Evolutionary conservation across 2,329 filamentous ascomycete genomes (phyloP).

Genomic region (Aspergillus quadricinctus): DNA sequence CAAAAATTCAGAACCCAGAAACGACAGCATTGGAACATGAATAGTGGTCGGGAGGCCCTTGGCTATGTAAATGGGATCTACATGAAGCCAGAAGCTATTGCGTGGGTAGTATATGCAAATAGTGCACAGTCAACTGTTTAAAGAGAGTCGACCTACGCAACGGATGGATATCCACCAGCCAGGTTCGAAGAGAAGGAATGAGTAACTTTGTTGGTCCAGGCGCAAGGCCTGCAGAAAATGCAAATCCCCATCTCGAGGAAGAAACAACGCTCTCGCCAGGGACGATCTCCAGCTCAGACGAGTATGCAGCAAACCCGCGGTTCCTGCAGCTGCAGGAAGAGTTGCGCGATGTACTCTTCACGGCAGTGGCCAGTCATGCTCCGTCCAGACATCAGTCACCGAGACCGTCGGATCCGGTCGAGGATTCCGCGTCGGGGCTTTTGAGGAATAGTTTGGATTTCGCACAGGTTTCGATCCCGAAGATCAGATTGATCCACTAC

Average conservation of each 20-base stretch:
- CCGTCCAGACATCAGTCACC: conserved; percentile 34
- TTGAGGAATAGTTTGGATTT: conserved; percentile 18
- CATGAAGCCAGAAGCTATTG: neutral
- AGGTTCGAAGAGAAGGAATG: neutral
- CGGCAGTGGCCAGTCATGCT: conserved; percentile 39
- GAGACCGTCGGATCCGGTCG: conserved; percentile 20
- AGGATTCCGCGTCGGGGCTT: conserved; percentile 2
- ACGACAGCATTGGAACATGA: neutral
- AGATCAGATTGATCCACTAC: conserved; percentile 34
- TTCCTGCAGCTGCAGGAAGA: conserved; percentile 44
- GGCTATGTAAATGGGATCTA: neutral
- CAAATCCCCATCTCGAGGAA: conserved; percentile 10
- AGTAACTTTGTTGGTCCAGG: neutral
- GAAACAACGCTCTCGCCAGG: conserved; percentile 21
- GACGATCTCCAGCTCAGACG: conserved; percentile 22
- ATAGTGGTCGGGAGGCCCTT: too few relatives aligned
- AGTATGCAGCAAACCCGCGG: conserved; percentile 31
- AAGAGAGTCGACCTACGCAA: neutral
- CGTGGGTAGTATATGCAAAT: neutral
- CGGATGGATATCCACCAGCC: neutral
- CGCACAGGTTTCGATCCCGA: conserved; percentile 26
- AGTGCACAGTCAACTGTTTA: neutral
- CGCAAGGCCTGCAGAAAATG: neutral
- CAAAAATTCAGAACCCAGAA: neutral
- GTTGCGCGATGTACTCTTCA: conserved; percentile 39